phyloP scores from a whole-genome alignment of 192 early-diverging fungal species.

The Mortierella alpina region DNA sequence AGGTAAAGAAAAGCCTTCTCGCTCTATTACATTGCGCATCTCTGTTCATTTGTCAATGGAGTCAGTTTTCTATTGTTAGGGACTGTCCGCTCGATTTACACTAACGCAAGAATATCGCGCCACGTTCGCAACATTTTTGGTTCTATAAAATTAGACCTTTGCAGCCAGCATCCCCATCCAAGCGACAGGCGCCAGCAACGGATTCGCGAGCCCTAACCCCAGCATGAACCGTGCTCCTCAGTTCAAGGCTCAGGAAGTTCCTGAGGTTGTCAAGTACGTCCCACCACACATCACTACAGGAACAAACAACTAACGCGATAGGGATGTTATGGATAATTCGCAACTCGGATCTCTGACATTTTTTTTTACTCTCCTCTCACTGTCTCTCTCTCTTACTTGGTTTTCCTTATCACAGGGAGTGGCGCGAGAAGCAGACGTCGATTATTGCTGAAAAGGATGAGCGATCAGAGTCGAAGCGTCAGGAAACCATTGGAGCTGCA shows the following conservation, averaged over 20 bases:
- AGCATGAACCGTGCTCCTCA: conserved; percentile 19
- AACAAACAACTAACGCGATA: too few species aligned
- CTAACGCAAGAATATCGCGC: neutral
- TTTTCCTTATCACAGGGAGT: conserved; percentile 57
- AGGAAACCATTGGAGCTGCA: conserved; percentile 70
- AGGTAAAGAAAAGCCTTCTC: conserved; percentile 17
- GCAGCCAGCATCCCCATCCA: conserved; percentile 50
- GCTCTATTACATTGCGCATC: neutral
- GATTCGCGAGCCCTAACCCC: conserved; percentile 39
- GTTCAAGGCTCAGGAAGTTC: conserved; percentile 38
- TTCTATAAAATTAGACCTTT: conserved; percentile 29
- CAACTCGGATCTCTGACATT: too few species aligned
- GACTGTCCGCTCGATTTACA: neutral
- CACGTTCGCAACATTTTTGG: neutral
- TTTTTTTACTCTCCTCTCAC: neutral
- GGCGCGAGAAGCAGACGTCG: conserved; percentile 71
- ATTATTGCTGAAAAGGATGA: conserved; percentile 71
- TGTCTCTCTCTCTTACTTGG: neutral
- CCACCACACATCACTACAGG: neutral
- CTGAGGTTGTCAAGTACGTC: conserved; percentile 40
- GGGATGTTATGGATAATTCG: too few species aligned
- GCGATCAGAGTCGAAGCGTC: conserved; percentile 60
- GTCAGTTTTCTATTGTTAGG: neutral
- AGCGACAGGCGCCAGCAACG: conserved; percentile 36
- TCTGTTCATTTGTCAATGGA: neutral